Conservation (phyloP, 768 basidiomycete genomes). For the Rhodotorula toruloides region DNA sequence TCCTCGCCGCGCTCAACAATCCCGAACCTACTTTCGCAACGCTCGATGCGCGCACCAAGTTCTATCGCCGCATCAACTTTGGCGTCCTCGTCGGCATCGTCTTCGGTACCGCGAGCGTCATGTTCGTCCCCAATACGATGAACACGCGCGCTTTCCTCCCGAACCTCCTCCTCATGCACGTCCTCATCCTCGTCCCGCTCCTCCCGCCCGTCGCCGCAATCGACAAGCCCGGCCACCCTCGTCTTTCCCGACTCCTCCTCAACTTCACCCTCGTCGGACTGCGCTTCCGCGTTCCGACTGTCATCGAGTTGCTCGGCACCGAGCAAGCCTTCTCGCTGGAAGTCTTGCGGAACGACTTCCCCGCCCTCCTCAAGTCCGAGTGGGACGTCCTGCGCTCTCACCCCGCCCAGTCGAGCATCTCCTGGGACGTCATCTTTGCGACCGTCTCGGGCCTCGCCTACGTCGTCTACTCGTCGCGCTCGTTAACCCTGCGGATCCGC, state of each 20-base stretch:
- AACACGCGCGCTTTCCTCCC: conserved; percentile 53
- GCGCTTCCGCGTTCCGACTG: conserved; percentile 18
- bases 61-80: conserved; percentile 8
- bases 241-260: conserved; percentile 22
- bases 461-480: conserved; percentile 1
- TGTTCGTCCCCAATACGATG: conserved; percentile 51
- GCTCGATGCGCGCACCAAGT: conserved; percentile 10
- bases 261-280: conserved; percentile 25
- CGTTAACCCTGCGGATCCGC: neutral
- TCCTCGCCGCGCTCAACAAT: conserved; percentile 42
- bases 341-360: neutral
- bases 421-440: conserved; percentile 38
- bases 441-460: conserved; percentile 18
- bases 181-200: conserved; percentile 56
- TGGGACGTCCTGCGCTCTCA: conserved; percentile 18
- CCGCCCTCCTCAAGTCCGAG: neutral
- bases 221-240: neutral
- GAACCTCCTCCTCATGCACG: conserved; percentile 62
- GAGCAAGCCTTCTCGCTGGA: conserved; percentile 2
- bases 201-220: conserved; percentile 38
- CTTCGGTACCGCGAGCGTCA: conserved; percentile 52
- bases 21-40: conserved; percentile 8
- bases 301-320: conserved; percentile 9
- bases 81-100: conserved; percentile 50
- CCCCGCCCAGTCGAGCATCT: conserved; percentile 40